phyloP scores from a whole-genome alignment of 148 eudicot genomes.

The Nepenthes mirabilis region DNA sequence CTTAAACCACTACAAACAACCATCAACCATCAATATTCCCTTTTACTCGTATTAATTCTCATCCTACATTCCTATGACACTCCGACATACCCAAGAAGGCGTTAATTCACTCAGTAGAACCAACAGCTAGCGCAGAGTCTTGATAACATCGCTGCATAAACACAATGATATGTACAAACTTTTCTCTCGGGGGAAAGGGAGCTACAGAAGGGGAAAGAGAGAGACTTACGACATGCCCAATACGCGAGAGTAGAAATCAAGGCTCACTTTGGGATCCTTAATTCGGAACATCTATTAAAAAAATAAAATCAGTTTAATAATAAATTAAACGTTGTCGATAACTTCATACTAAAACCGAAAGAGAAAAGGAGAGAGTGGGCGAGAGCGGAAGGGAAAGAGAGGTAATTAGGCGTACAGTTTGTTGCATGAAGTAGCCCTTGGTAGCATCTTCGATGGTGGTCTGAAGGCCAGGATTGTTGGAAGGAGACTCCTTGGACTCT shows the following conservation, averaged over 20 bases:
- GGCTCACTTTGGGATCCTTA: conserved; percentile 88
- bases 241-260: conserved; percentile 85
- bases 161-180: no score
- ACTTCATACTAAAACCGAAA: neutral
- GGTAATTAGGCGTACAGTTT: conserved; percentile 37
- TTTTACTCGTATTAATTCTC: no score
- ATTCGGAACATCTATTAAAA: conserved; percentile 73
- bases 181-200: neutral
- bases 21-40: no score
- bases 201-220: neutral
- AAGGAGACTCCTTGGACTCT: conserved; percentile 42
- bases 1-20: no score
- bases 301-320: neutral
- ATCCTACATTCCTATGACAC: no score
- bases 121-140: no score
- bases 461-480: conserved; percentile 75
- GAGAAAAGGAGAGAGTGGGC: neutral
- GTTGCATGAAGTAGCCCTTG: conserved; percentile 73
- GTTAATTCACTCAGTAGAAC: no score
- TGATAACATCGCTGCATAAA: no score
- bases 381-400: neutral
- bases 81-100: no score
- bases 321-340: neutral
- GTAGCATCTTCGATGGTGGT: conserved; percentile 60
- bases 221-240: conserved; percentile 93